Evolutionary conservation across 78 protist species (phyloP).

Genomic region (Polysphondylium violaceum): DNA sequence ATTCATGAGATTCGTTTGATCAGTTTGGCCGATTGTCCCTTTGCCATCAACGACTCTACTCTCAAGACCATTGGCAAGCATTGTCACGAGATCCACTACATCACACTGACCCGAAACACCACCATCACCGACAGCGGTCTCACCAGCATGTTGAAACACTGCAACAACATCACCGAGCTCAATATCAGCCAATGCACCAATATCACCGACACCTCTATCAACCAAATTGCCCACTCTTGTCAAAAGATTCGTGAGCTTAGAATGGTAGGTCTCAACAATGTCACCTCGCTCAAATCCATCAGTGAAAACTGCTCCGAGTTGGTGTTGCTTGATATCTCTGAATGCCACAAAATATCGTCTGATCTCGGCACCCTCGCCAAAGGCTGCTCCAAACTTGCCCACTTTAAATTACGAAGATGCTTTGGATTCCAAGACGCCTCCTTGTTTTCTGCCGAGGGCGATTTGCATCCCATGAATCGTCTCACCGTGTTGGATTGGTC

Average conservation of each 20-base stretch:
- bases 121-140: constrained; percentile 43
- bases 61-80: constrained; percentile 63
- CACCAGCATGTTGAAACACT: constrained; percentile 11
- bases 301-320: constrained; percentile 31
- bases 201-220: constrained; percentile 23
- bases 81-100: constrained; percentile 17
- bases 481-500: constrained; percentile 48
- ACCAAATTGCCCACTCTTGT: constrained; percentile 29
- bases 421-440: constrained; percentile 70
- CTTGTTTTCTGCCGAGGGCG: constrained; percentile 59
- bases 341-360: constrained; percentile 55
- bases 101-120: constrained; percentile 14
- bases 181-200: constrained; percentile 29
- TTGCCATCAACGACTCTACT: constrained; percentile 46
- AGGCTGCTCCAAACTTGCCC: constrained; percentile 51
- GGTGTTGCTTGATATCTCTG: constrained; percentile 56
- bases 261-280: constrained; percentile 38
- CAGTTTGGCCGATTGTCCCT: constrained; percentile 28
- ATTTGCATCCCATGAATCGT: constrained; percentile 37
- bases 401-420: constrained; percentile 35
- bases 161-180: neutral
- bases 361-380: constrained; percentile 52
- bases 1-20: constrained; percentile 34
- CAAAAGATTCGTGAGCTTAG: constrained; percentile 12
- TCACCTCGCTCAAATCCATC: constrained; percentile 60